Evolutionary conservation across 2,329 filamentous ascomycete genomes (phyloP), one percentile per base, ranked within the genome.

Genomic region (Akanthomyces uredinophilus): DNA sequence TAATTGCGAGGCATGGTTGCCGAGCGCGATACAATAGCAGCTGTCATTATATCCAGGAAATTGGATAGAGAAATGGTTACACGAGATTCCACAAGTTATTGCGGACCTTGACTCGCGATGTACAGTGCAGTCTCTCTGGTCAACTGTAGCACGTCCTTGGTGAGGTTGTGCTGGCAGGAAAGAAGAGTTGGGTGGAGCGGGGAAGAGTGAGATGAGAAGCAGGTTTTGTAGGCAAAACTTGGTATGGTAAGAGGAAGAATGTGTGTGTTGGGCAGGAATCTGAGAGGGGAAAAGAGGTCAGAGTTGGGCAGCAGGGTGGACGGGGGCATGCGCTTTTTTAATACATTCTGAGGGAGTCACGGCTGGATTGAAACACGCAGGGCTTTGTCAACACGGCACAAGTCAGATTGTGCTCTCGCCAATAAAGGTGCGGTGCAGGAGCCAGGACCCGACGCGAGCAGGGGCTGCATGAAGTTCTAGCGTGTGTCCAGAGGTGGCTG

Each of bases 1-100:
- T 78, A 83, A 35, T 8, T 35, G 75, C 78, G 78, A 72, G 82
- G 77, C 82, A 85, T 84, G 70, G 77, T 71, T 68, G 72, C 78
- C 77, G 73, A 74, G 71, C 75, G 78, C 69, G 79, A 71, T 73
- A 78, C 72, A 74, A 80, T 72, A 72, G 78, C 74, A 76, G 71
- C 68, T 70, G 79, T 78, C 79, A 82, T 82, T 73, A 72, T 77
- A 73, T 78, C 76, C 77, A 70, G 74, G 73, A 66, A 67, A 69
- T 69, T 69, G 68, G 46, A 56, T 52, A 59, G 46, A 54, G 16
- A 27, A 53, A 43, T 54, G 49, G 35, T 54, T 51, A 63, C 61
- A 55, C 49, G 61, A 58, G 55, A 37, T 53, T 53, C 55, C 50
- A 49, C 55, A 54, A 54, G 41, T 20, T n/a, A 35, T 55, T 60